A percentile compares a stretch with the other conserved stretches of the same genome.
Conservation (phyloP, 164 flowering plant genomes). For the Nymphaea colorata region DNA sequence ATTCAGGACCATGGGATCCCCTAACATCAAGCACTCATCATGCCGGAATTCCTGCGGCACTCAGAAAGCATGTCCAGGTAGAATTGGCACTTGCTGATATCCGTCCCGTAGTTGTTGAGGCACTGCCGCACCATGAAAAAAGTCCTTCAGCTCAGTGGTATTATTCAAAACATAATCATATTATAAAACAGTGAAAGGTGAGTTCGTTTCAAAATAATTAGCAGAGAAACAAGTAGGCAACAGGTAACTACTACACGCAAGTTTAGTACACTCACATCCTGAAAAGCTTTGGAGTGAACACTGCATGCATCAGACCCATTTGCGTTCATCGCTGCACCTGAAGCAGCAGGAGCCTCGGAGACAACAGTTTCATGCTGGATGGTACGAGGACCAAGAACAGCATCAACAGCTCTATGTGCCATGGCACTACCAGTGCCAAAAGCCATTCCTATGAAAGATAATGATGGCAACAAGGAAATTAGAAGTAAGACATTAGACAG, state of each 20-base stretch:
- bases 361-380: conserved; percentile 65
- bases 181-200: too few relatives aligned
- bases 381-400: conserved; percentile 79
- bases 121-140: conserved; percentile 8
- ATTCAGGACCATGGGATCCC: too few relatives aligned
- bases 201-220: too few relatives aligned
- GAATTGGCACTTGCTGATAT: conserved; percentile 18
- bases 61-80: conserved; percentile 14
- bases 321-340: conserved; percentile 29
- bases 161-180: too few relatives aligned
- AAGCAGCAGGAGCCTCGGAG: conserved; percentile 33
- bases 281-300: conserved; percentile 52
- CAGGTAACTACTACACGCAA: too few relatives aligned
- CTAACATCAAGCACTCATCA: conserved; percentile 3
- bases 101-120: conserved; percentile 9
- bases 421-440: conserved; percentile 92
- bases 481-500: conserved; percentile 1
- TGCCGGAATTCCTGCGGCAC: conserved; percentile 17
- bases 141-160: background rate
- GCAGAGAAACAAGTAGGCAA: too few relatives aligned
- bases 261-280: conserved; percentile 34
- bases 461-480: background rate
- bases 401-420: conserved; percentile 89
- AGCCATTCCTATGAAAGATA: conserved; percentile 45
- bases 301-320: conserved; percentile 45